Evolutionary conservation across 768 basidiomycete species (phyloP).

Genomic region (Coprinellus aureogranulatus): DNA sequence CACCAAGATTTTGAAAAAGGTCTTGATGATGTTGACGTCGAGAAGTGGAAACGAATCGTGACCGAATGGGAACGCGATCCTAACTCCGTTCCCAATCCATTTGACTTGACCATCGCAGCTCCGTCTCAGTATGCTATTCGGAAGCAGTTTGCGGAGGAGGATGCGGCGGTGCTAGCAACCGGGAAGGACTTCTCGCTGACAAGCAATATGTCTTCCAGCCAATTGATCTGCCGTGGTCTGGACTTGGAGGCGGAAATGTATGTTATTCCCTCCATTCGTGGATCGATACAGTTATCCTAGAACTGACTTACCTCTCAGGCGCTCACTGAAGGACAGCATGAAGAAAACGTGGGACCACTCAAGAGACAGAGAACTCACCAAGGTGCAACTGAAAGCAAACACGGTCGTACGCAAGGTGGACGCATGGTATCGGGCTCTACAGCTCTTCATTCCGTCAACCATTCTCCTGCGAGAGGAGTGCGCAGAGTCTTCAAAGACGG

Average conservation of each 20-base stretch:
- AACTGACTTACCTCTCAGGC: not conserved
- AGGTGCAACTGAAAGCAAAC: constrained; percentile 6
- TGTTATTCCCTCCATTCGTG: not conserved
- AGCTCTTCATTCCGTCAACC: constrained; percentile 12
- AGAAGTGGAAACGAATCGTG: not conserved
- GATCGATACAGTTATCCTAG: not conserved
- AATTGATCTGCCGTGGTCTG: constrained; percentile 25
- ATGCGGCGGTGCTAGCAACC: constrained; percentile 11
- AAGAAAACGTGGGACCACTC: not conserved
- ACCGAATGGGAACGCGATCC: constrained; percentile 2
- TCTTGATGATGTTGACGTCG: not conserved
- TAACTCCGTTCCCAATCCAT: not conserved
- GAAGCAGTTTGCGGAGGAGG: constrained; percentile 22
- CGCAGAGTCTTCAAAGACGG: not conserved
- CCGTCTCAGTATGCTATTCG: constrained; percentile 18
- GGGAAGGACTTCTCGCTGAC: constrained; percentile 8
- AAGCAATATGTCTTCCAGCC: constrained; percentile 18
- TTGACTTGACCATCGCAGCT: not conserved
- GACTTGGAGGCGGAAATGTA: constrained; percentile 35
- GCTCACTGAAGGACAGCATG: not conserved
- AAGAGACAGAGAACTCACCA: not conserved
- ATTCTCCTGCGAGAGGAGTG: not conserved
- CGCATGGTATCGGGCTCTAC: constrained; percentile 13
- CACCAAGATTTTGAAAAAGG: not conserved
- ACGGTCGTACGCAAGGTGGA: constrained; percentile 17